Base-by-base conservation (phyloP, 116 monocot genomes). In the Thalassia testudinum region DNA sequence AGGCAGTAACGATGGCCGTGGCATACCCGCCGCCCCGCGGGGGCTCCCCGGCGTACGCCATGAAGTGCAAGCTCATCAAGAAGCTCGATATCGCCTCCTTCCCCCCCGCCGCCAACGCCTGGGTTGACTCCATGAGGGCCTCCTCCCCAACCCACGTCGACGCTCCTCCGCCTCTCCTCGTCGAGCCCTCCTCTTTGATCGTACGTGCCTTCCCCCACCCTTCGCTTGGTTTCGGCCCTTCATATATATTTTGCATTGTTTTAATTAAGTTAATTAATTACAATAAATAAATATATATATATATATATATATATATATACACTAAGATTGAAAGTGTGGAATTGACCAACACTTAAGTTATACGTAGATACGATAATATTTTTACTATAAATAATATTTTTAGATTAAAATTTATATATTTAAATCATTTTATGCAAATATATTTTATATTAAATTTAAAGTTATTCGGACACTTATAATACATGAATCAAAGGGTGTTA, bases 111-210 rank as follows among this genome's bases (percentile, higher is more conserved):
- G 48, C 37, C 21, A 49, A 50, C 23, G 49, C 45, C 4, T 51
- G 50, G 61, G 50, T 51, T 1, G 61, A 61, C 25, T 61, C 61
- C 50, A 51, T n/a, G n/a, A n/a, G n/a, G n/a, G n/a, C n/a, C n/a
- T n/a, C n/a, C n/a, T n/a, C n/a, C n/a, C n/a, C n/a, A 50, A 50
- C 49, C 37, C 25, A 50, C 61, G 15, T 61, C 61, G 17, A 50
- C 61, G 27, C 60, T 7, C 14, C 20, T 49, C 20, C 59, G 5
- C 20, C 47, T 28, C 47, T 49, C n/a, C 2, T 22, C 50, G 53
- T 52, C 5, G 42, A 48, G 3, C 13, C 16, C 8, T 20, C 7
- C 34, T 14, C 58, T 50, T 69, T 61, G 69, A 50, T 56, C 37
- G 69, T 69, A 25, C 48, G 62, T 45, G 7, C 12, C 47, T 24